phyloP scores from a whole-genome alignment of 495 filamentous ascomycete species.

The Usnea hakonensis region DNA sequence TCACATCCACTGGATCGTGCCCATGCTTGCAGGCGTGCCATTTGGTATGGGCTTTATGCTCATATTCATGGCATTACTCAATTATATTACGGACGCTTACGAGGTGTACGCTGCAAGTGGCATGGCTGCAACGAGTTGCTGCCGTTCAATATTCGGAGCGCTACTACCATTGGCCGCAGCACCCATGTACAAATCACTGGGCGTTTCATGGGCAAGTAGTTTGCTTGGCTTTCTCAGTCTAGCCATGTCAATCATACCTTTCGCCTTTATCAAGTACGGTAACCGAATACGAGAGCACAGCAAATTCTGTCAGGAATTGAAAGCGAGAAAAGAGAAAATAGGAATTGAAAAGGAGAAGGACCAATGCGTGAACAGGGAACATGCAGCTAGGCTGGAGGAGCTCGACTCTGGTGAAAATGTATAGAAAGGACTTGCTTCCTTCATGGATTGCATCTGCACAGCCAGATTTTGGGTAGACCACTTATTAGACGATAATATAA shows the following conservation, averaged over 20 bases:
- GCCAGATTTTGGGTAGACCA: neutral
- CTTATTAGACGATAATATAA: too few relatives aligned
- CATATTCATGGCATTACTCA: slow-evolving; percentile 48
- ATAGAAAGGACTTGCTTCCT: neutral
- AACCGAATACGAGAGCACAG: slow-evolving; percentile 28
- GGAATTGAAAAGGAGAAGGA: neutral
- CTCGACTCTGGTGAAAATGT: neutral
- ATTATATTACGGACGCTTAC: slow-evolving; percentile 71
- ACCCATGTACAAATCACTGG: slow-evolving; percentile 37
- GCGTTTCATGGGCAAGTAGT: slow-evolving; percentile 40
- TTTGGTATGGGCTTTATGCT: slow-evolving; percentile 60
- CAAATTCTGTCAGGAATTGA: slow-evolving; percentile 17
- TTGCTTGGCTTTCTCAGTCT: slow-evolving; percentile 42
- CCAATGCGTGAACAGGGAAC: neutral
- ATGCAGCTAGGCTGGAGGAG: neutral
- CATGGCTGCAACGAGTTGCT: slow-evolving; percentile 55
- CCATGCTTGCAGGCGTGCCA: slow-evolving; percentile 54
- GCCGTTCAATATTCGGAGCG: slow-evolving; percentile 55
- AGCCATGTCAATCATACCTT: slow-evolving; percentile 33
- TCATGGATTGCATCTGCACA: neutral
- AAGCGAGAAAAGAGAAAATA: slow-evolving; percentile 8
- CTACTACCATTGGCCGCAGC: slow-evolving; percentile 39
- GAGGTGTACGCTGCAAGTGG: slow-evolving; percentile 63
- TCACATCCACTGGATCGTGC: slow-evolving; percentile 56
- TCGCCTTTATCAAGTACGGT: slow-evolving; percentile 38